A percentile compares a stretch with the other conserved stretches of the same genome.
Evolutionary conservation across 2,329 filamentous ascomycete species (phyloP).

Genomic region (Colletotrichum sp.): DNA sequence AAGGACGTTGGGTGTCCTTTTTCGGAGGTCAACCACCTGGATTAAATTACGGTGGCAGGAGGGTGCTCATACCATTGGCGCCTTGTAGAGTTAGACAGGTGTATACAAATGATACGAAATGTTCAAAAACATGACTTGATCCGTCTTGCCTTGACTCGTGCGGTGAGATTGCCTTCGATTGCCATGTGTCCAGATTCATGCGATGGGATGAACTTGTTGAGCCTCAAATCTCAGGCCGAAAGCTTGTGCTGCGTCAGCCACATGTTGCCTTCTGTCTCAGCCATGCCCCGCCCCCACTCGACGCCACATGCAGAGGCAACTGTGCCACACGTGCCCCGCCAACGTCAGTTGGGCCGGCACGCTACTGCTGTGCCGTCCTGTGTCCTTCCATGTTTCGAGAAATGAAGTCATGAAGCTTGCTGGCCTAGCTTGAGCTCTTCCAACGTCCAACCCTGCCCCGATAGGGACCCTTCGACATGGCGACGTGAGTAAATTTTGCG

Average conservation of each 20-base stretch:
- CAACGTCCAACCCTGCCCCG: not conserved
- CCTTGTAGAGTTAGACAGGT: constrained; percentile 6
- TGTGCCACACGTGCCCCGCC: constrained; percentile 14
- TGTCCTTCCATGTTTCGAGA: constrained; percentile 3
- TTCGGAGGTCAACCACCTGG: constrained; percentile 6
- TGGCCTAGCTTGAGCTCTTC: not conserved
- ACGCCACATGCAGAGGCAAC: not conserved
- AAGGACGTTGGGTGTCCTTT: constrained; percentile 19
- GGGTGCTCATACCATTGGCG: not conserved
- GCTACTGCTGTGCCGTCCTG: not conserved
- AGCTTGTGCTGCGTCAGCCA: not conserved
- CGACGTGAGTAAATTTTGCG: constrained; percentile 25
- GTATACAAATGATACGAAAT: constrained; percentile 10
- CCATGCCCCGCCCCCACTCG: constrained; percentile 13
- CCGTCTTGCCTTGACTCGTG: not conserved
- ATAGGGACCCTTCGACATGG: constrained; percentile 23
- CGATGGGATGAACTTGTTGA: not conserved
- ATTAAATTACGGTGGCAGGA: constrained; percentile 4
- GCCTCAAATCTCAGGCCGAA: not conserved
- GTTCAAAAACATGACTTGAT: not conserved
- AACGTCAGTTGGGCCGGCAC: constrained; percentile 16
- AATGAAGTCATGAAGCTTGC: constrained; percentile 21
- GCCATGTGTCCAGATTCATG: not conserved
- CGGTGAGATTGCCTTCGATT: not conserved
- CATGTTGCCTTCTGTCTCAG: not conserved